A percentile compares a stretch with the other conserved stretches of the same genome.
Conservation (phyloP, 2,329 filamentous ascomycete genomes). For the Ophiostoma perfectum region DNA sequence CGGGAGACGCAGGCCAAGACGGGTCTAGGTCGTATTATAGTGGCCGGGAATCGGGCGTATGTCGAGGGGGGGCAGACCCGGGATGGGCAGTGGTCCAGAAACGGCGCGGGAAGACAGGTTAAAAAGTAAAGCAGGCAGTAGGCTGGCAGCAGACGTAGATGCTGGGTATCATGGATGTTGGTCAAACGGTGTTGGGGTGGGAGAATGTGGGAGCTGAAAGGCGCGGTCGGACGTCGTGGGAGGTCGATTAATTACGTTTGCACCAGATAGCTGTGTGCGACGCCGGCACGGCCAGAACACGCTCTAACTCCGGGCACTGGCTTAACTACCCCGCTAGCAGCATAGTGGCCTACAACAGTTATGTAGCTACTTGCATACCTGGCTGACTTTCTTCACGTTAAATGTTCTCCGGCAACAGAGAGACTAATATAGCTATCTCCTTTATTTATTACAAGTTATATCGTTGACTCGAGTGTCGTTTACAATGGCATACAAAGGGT, state of each 20-base stretch:
- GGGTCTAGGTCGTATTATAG: no score
- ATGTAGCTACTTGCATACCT: no score
- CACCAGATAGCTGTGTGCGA: constrained; percentile 16
- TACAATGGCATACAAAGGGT: no score
- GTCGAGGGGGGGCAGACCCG: neutral
- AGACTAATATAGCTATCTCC: no score
- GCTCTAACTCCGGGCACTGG: constrained; percentile 8
- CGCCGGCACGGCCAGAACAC: constrained; percentile 7
- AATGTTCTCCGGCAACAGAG: no score
- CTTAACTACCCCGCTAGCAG: neutral
- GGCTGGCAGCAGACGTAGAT: neutral
- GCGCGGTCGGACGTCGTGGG: neutral
- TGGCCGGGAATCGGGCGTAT: neutral
- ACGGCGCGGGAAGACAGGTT: neutral
- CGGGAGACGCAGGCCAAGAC: no score
- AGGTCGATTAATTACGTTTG: constrained; percentile 1
- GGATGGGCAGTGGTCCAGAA: neutral
- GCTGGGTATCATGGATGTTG: neutral
- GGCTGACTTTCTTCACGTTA: no score
- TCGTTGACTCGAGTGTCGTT: no score
- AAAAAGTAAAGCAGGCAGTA: neutral
- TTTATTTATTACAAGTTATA: no score
- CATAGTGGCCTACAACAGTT: neutral
- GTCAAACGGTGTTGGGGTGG: neutral
- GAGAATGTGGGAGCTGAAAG: neutral